Evolutionary conservation across 2,329 filamentous ascomycete species (phyloP).

Genomic region (Cladosporium colombiae): DNA sequence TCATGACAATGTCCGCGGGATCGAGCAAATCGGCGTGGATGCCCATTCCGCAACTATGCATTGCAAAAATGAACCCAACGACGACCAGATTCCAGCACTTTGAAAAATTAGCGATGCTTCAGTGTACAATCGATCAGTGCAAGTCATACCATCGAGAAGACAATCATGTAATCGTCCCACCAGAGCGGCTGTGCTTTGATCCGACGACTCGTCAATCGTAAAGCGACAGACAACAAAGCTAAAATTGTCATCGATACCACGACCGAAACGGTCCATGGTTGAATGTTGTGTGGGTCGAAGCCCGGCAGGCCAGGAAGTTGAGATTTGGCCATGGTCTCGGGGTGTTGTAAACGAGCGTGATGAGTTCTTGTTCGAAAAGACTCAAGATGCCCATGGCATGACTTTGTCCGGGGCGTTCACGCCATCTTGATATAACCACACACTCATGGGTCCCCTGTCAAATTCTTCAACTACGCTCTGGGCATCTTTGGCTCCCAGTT

Average conservation of each 20-base stretch:
- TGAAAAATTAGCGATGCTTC: background rate
- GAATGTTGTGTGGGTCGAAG: constrained; percentile 15
- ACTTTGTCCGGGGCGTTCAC: background rate
- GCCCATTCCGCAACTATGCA: constrained; percentile 22
- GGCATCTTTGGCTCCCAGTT: background rate
- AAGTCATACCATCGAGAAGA: constrained; percentile 36
- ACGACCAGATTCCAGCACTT: constrained; percentile 25
- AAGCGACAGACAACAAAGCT: constrained; percentile 29
- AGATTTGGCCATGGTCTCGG: constrained; percentile 5
- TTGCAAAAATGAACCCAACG: constrained; percentile 34
- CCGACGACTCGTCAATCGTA: constrained; percentile 39
- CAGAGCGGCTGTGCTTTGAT: constrained; percentile 38
- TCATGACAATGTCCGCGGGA: constrained; percentile 23
- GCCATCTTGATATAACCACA: background rate
- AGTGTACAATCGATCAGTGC: background rate
- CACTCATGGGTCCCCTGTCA: constrained; percentile 6
- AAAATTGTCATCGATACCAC: constrained; percentile 16
- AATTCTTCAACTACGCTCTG: background rate
- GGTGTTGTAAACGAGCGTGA: background rate
- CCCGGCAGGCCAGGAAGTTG: constrained; percentile 10
- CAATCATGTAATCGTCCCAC: constrained; percentile 41
- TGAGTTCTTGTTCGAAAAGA: background rate
- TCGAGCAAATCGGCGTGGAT: constrained; percentile 29
- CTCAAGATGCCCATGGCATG: background rate
- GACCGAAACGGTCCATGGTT: constrained; percentile 14